phyloP scores from a whole-genome alignment of 208 protist genomes.

The Leishmania tarentolae region DNA sequence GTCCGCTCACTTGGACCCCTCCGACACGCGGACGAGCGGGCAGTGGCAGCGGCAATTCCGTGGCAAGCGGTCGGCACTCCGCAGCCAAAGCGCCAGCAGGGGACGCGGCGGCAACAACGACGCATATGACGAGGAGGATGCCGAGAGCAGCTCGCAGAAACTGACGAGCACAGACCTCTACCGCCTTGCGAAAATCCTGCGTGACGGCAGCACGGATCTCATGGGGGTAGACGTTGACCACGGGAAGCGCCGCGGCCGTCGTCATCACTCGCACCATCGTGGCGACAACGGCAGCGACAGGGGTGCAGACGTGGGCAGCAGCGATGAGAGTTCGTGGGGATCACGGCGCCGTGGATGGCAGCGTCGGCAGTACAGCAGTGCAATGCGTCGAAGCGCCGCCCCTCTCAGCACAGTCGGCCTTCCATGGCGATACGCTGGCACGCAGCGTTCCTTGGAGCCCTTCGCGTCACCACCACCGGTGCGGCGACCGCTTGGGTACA shows the following conservation, averaged over 20 bases:
- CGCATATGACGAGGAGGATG: not conserved
- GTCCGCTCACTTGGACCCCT: not conserved
- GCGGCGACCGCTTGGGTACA: slow-evolving; percentile 64
- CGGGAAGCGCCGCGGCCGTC: not conserved
- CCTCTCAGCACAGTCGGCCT: slow-evolving; percentile 35
- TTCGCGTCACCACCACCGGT: slow-evolving; percentile 42
- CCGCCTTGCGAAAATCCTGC: slow-evolving; percentile 19
- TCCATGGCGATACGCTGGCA: slow-evolving; percentile 58
- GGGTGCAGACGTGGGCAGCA: not conserved
- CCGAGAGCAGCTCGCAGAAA: not conserved
- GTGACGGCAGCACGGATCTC: not conserved
- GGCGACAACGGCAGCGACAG: not conserved
- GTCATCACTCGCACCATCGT: not conserved
- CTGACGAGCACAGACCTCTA: slow-evolving; percentile 32
- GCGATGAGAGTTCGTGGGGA: not conserved
- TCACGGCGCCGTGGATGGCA: not conserved
- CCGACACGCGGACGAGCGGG: not conserved
- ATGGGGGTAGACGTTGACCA: not conserved
- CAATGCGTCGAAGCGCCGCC: slow-evolving; percentile 7
- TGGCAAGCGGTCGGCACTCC: not conserved
- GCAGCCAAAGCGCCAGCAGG: not conserved
- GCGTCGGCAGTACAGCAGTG: not conserved
- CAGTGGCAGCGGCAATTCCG: not conserved
- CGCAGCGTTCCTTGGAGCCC: slow-evolving; percentile 15
- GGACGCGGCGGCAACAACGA: not conserved